These are phyloP conservation scores for Monosporascus sp. DNA, from an alignment of 2,329 filamentous ascomycete species.

Conservation along the genomic window DNA sequence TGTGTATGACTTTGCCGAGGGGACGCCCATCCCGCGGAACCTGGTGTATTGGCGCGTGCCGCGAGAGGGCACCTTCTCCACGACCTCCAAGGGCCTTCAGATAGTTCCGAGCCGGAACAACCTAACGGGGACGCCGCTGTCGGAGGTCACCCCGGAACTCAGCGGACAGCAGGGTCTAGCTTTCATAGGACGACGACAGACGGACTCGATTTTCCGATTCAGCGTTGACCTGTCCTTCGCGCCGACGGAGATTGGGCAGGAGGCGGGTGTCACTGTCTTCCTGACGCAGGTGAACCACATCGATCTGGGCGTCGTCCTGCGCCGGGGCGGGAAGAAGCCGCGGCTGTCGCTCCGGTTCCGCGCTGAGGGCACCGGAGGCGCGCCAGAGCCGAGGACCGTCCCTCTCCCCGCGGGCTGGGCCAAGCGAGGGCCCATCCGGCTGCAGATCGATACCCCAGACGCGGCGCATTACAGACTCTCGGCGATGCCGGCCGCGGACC, in stretches of 20 bases:
- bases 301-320: slow-evolving; percentile 25
- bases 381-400: slow-evolving; percentile 10
- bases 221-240: slow-evolving; percentile 24
- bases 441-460: slow-evolving; percentile 24
- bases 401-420: slow-evolving; percentile 21
- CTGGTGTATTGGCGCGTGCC: slow-evolving; percentile 29
- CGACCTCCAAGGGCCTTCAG: slow-evolving; percentile 15
- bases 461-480: slow-evolving; percentile 25
- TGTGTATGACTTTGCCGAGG: slow-evolving; percentile 13
- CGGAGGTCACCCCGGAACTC: slow-evolving; percentile 12
- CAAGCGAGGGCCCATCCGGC: slow-evolving; percentile 15
- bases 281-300: slow-evolving; percentile 28
- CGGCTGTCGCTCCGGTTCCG: slow-evolving; percentile 21
- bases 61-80: slow-evolving; percentile 16
- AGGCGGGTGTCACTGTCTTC: slow-evolving; percentile 29
- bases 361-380: slow-evolving; percentile 17
- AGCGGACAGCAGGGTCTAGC: slow-evolving; percentile 19
- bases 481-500: slow-evolving; percentile 17
- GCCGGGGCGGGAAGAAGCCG: slow-evolving; percentile 5
- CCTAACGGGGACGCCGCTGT: slow-evolving; percentile 18
- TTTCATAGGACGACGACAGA: slow-evolving; percentile 28
- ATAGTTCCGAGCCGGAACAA: slow-evolving; percentile 23
- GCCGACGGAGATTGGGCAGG: slow-evolving; percentile 18
- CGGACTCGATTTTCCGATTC: slow-evolving; percentile 27
- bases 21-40: slow-evolving; percentile 20